Evolutionary conservation across 768 basidiomycete species (phyloP).

Genomic region (Pleurotus djamor): DNA sequence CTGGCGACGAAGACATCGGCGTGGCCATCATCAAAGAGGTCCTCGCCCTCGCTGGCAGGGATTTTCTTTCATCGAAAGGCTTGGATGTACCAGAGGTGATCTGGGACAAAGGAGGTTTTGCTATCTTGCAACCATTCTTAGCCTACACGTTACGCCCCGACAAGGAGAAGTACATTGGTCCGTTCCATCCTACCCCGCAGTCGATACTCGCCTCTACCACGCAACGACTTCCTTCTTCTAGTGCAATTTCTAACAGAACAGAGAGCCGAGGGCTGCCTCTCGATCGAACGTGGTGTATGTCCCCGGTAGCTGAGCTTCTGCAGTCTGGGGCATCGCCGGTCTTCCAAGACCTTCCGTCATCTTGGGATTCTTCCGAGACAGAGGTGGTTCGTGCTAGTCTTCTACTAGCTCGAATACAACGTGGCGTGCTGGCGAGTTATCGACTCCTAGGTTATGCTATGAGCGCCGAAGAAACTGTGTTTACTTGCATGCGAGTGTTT

Average conservation of each 20-base stretch:
- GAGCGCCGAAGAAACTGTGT: conserved; percentile 56
- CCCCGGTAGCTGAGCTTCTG: conserved; percentile 75
- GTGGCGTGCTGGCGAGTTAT: conserved; percentile 40
- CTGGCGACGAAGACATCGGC: conserved; percentile 73
- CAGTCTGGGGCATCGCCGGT: conserved; percentile 71
- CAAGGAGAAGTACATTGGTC: conserved; percentile 42
- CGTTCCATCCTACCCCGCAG: conserved; percentile 43
- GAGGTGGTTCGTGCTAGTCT: conserved; percentile 74
- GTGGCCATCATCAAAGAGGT: conserved; percentile 39
- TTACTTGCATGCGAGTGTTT: conserved; percentile 89
- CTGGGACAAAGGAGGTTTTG: conserved; percentile 51
- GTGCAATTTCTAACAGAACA: conserved; percentile 5
- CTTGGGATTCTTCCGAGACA: conserved; percentile 79
- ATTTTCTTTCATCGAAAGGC: conserved; percentile 36
- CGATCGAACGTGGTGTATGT: conserved; percentile 62
- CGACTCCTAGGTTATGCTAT: conserved; percentile 40
- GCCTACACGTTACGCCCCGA: conserved; percentile 40
- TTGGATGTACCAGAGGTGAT: conserved; percentile 35
- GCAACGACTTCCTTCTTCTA: conserved; percentile 36
- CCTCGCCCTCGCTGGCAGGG: conserved; percentile 28
- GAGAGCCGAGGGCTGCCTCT: conserved; percentile 42
- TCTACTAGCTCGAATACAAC: conserved; percentile 50
- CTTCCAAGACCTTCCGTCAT: conserved; percentile 61
- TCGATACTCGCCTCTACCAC: conserved; percentile 62
- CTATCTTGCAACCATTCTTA: conserved; percentile 61